Evolutionary conservation across 2,329 filamentous ascomycete genomes (phyloP).

Genomic region (Xylaria digitata): DNA sequence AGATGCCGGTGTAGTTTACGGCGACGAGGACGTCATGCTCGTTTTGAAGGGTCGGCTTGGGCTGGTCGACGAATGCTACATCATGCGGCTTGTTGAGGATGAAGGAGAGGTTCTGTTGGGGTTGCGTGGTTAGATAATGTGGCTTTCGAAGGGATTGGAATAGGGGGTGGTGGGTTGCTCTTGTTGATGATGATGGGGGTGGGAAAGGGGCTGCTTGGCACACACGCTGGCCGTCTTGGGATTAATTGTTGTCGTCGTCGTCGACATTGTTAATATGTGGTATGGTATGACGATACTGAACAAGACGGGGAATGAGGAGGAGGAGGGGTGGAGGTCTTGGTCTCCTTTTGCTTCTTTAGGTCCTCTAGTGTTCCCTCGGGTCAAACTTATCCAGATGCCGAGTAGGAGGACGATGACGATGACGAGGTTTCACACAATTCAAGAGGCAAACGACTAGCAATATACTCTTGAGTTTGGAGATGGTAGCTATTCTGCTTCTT

Average conservation of each 20-base stretch:
- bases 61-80: conserved; percentile 80
- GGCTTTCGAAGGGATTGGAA: not conserved
- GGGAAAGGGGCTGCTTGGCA: not conserved
- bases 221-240: conserved; percentile 36
- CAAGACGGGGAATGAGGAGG: not conserved
- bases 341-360: not conserved
- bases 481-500: not conserved
- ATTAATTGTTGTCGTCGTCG: conserved; percentile 30
- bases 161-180: not conserved
- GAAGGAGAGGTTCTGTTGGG: conserved; percentile 80
- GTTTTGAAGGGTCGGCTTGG: conserved; percentile 73
- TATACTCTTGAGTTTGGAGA: not conserved
- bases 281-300: not conserved
- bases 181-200: not conserved
- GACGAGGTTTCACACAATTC: conserved; percentile 8
- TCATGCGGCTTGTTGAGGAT: conserved; percentile 80
- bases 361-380: not conserved
- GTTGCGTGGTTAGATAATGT: conserved; percentile 15
- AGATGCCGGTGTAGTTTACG: conserved; percentile 88
- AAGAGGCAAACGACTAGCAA: not conserved
- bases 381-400: conserved; percentile 8
- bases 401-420: conserved; percentile 16
- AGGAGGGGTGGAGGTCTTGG: not conserved
- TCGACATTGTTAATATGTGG: no score
- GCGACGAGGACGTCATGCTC: conserved; percentile 83